Evolutionary conservation across 2,329 filamentous ascomycete species (phyloP).

Genomic region (Colletotrichum navitas): DNA sequence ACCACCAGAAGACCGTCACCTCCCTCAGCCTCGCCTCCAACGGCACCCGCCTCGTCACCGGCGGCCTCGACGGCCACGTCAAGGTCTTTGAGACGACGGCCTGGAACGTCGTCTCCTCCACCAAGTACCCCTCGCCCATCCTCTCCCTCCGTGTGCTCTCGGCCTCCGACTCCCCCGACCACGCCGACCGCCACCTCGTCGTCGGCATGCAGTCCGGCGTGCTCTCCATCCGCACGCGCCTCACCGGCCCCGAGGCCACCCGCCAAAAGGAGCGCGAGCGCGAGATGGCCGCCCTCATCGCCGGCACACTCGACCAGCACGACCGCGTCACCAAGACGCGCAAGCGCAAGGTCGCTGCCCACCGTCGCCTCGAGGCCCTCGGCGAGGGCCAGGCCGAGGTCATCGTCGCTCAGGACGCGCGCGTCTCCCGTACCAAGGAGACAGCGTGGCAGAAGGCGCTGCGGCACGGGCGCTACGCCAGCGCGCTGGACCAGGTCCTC

Average conservation of each 20-base stretch:
- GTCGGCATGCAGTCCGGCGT: constrained; percentile 96
- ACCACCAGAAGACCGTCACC: constrained; percentile 98
- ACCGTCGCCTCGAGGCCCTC: constrained; percentile 77
- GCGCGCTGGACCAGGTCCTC: constrained; percentile 85
- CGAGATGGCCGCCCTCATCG: constrained; percentile 85
- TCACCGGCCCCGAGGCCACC: constrained; percentile 84
- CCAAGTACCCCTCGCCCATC: constrained; percentile 93
- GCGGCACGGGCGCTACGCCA: constrained; percentile 80
- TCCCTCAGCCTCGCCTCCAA: constrained; percentile 85
- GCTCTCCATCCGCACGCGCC: constrained; percentile 89
- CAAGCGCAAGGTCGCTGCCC: constrained; percentile 65
- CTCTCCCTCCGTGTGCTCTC: constrained; percentile 83
- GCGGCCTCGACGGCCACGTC: constrained; percentile 93
- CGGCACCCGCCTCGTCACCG: constrained; percentile 84
- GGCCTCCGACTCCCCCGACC: constrained; percentile 49
- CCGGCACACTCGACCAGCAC: constrained; percentile 82
- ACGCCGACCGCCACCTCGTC: constrained; percentile 84
- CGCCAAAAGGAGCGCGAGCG: constrained; percentile 82
- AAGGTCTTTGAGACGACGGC: constrained; percentile 95
- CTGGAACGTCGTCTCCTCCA: constrained; percentile 96
- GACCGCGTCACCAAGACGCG: constrained; percentile 79
- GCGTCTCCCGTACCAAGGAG: constrained; percentile 71
- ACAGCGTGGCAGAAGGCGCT: constrained; percentile 85
- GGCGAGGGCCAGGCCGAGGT: constrained; percentile 86
- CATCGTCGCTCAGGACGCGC: constrained; percentile 81